Evolutionary conservation across 1,284 basidiomycete species (phyloP), one percentile per base, ranked within the genome.

Genomic region (Termitomyces sp.): DNA sequence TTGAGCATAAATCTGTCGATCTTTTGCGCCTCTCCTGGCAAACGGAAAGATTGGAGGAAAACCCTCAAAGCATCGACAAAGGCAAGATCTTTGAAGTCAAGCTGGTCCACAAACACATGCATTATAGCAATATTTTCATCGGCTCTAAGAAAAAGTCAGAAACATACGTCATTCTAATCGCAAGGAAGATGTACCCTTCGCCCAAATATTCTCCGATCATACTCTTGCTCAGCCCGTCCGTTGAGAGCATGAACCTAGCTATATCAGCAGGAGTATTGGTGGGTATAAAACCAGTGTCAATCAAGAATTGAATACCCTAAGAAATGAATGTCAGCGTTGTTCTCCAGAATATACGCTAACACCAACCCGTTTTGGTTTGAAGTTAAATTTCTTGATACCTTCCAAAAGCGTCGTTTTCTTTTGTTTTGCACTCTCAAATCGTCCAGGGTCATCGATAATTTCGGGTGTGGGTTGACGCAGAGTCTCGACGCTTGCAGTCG

Each of bases 1-100:
- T 98, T 98, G 56, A 98, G 82, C 92, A 98, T 95, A 73, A 86
- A 98, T n/a, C 95, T 85, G 79, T 98, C 95, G 62, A 98, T 98
- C 75, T 98, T 98, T 71, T 98, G 95, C 0, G 93, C 77, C 72
- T 98, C 95, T 47, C 95, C 95, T 2, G 95, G 95, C 24, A 98
- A 80, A 54, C 95, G 88, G 82, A 98, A 98, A 0, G 93, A 83
- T 70, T 98, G 95, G 34, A 98, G 74, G 73, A 95, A 97, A 54
- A 82, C 69, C 42, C 95, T 83, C 45, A 98, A 74, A 0, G 94
- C 94, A 64, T 94, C 90, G 41, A 94, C 87, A 67, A 98, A 98
- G 13, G 78, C 73, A 60, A 87, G 73, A 57, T 86, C 83, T 46
- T 81, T 82, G 70, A 98, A 92, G 63, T 98, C 90, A 66, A 98